Base-by-base conservation (phyloP, 2,329 filamentous ascomycete genomes). In the Dothistroma pini region DNA sequence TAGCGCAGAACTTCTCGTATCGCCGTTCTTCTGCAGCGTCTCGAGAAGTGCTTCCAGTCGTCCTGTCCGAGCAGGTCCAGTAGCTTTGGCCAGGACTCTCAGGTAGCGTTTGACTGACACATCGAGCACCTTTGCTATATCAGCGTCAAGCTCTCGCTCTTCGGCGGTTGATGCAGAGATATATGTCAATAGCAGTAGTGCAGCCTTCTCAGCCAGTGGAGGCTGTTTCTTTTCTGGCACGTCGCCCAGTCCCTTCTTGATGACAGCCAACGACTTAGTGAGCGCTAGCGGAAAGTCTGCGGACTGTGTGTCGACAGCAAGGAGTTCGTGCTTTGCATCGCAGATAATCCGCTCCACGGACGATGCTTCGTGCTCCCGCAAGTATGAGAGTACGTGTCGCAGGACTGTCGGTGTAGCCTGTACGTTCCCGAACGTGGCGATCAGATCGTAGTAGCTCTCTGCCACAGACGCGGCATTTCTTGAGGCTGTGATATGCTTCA, bases 391-490 rank as follows among this genome's bases (percentile, higher is more conserved):
- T 53, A 96, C 87, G 74, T 96, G 90, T 64, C 88, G 83, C 44
- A 93, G 77, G 47, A 97, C 85, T 69, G 78, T 87, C 11, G 78
- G 74, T 58, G 89, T 81, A 58, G 87, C 88, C 0, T 86, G 83
- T 32, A 92, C 79, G 47, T 84, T 78, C 21, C 81, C 79, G 74
- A 96, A 97, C 6, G 81, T 79, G 2, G 85, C 80, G 66, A 96
- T 89, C 77, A 96, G 84, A 70, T 89, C 80, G 75, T 95, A 97
- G 76, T 97, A 96, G 22, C 83, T 78, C 69, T 89, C 86, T 2
- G 86, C 91, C 7, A 91, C 81, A 0, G 80, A 78, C 1, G 86
- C 76, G 44, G 67, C 69, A 62, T 84, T 84, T 73, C 88, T 86
- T 19, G 51, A 21, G 22, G 8, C 19, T 66, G 89, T 86, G 56